Evolutionary conservation across 139 green algal species (phyloP).

Genomic region (Diplosphaera chodatii): DNA sequence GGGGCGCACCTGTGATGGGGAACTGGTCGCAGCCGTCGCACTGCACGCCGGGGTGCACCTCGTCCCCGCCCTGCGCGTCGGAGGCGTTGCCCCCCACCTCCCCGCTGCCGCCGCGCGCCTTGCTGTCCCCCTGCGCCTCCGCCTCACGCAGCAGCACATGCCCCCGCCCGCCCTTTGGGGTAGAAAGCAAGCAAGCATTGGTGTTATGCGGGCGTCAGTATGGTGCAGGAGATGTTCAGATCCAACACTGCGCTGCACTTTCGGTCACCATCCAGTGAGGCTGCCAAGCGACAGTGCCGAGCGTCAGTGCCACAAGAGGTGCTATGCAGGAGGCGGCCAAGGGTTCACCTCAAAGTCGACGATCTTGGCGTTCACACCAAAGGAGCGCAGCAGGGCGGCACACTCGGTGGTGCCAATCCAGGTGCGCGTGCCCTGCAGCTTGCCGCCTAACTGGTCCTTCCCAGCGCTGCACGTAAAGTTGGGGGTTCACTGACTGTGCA

Average conservation of each 20-base stretch:
- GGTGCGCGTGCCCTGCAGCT: constrained; percentile 45
- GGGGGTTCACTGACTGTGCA: no score
- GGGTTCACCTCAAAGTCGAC: constrained; percentile 73
- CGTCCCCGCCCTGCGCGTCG: background rate
- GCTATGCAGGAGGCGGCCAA: no score
- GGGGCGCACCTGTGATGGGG: constrained; percentile 8
- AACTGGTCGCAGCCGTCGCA: constrained; percentile 19
- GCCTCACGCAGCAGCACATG: background rate
- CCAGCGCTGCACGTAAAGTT: background rate
- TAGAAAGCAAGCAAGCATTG: no score
- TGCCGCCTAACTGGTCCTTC: background rate
- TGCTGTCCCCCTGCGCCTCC: background rate
- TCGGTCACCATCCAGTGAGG: no score
- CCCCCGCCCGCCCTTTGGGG: background rate
- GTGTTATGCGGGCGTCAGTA: no score
- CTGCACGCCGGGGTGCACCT: constrained; percentile 14
- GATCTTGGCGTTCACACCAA: constrained; percentile 58
- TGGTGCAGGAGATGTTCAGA: no score
- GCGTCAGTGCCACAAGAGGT: no score
- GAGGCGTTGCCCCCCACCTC: background rate
- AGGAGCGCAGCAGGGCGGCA: constrained; percentile 64
- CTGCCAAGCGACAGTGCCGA: no score
- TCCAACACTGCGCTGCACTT: no score
- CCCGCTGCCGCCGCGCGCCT: no score
- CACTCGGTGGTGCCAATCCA: constrained; percentile 82